Percentiles rank a stretch among this genome's conserved stretches.
These are phyloP conservation scores for Pythium rishiriense DNA, from an alignment of 352 stramenopile species.

Conservation along the genomic window DNA sequence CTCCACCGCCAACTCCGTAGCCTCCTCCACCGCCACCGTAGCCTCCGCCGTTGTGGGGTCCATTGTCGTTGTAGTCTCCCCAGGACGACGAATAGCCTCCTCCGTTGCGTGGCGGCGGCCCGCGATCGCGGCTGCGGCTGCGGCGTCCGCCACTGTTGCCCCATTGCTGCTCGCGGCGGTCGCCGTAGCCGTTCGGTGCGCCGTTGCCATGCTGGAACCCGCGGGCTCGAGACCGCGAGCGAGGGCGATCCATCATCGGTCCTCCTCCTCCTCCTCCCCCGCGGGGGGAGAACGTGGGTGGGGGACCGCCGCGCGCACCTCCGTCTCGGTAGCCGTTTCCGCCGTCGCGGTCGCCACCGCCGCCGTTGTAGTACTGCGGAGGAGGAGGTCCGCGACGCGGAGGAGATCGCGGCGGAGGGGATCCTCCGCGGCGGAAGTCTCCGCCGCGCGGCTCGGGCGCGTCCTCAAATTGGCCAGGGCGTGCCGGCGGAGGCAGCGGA, in stretches of 20 bases:
- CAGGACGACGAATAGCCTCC: slow-evolving; percentile 1
- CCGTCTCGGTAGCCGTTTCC: slow-evolving; percentile 2
- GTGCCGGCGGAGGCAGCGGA: slow-evolving; percentile 27
- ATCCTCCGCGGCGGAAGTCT: slow-evolving; percentile 14
- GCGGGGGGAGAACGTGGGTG: slow-evolving; percentile 1
- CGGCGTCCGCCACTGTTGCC: slow-evolving; percentile 4
- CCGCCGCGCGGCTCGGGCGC: slow-evolving; percentile 31
- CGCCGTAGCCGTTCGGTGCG: slow-evolving; percentile 11
- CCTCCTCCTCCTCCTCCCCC: slow-evolving; percentile 10
- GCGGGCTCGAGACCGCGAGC: slow-evolving; percentile 37
- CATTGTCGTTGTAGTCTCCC: slow-evolving; percentile 3
- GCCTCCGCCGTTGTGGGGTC: slow-evolving; percentile 14
- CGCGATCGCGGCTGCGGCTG: slow-evolving; percentile 25
- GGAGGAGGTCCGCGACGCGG: slow-evolving; percentile 19
- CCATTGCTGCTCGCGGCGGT: slow-evolving; percentile 18
- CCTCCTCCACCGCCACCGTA: slow-evolving; percentile 6
- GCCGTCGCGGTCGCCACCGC: slow-evolving; percentile 14
- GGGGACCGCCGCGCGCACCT: slow-evolving; percentile 3
- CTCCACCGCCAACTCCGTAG: neutral
- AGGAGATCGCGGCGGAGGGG: slow-evolving; percentile 23
- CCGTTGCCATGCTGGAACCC: slow-evolving; percentile 2
- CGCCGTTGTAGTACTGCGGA: slow-evolving; percentile 10
- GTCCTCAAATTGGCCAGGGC: slow-evolving; percentile 71
- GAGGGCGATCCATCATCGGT: slow-evolving; percentile 23
- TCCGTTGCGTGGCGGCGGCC: slow-evolving; percentile 3